Base-by-base conservation (phyloP, 805 yeast genomes). In the Myxozyma neotropica region DNA sequence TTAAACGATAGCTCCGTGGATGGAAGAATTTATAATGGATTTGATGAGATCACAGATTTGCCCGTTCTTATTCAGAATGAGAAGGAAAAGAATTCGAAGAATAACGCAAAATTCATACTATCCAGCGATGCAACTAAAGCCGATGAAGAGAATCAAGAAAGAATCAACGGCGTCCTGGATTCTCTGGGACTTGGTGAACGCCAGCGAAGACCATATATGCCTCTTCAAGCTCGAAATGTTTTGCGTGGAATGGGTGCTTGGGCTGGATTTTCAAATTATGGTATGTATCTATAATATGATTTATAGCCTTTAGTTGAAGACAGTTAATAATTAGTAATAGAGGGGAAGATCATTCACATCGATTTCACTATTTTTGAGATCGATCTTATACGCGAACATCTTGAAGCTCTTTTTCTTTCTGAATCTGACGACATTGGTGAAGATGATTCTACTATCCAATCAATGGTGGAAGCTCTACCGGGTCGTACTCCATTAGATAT, bases 401-500 rank as follows among this genome's bases (percentile, higher is more conserved):
- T 38, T 38, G 43, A 38, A 38, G 17, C 43, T 27, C 15, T 46
- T 26, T 31, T 26, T 46, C 21, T 27, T 15, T 27, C 6, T 31
- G 21, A 26, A 31, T 33, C 19, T 21, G 24, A 33, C 12, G 51
- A 46, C 12, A 19, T 29, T 26, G 51, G n/a, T 13, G n/a, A 19
- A 17, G 26, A 27, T 5, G 43, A 3, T 4, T 2, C 23, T 3
- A 26, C 31, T 5, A n/a, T 40, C 21, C 43, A 38, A 38, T 38
- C 43, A 29, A 12, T 55, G 8, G 47, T 48, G 12, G 7, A 36
- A 13, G 24, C 3, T n/a, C 48, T 55, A 1, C 50, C 55, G 6
- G 55, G 59, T 23, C 33, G 59, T 13, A 43, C 50, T 4, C 23
- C 45, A 4, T 17, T 24, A 13, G 59, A 56, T 29, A 31, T 56